Evolutionary conservation across 2,329 filamentous ascomycete genomes (phyloP).

Genomic region (Aspergillus sp.): DNA sequence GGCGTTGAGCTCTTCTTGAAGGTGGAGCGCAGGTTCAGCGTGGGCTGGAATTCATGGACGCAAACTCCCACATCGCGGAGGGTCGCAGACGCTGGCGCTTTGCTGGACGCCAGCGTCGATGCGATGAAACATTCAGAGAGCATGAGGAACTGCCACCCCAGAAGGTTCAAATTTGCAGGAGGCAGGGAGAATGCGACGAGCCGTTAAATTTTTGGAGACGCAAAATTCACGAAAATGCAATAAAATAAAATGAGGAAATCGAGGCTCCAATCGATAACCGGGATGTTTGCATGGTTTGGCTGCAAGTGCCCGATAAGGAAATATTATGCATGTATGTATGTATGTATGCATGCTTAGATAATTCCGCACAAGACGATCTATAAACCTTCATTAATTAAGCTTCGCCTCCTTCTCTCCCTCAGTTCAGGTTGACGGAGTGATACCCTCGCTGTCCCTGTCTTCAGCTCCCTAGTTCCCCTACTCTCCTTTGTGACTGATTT

Average conservation of each 20-base stretch:
- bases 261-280: conserved; percentile 23
- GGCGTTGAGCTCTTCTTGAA: conserved; percentile 93
- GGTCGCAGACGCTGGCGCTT: conserved; percentile 49
- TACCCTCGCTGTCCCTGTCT: neutral
- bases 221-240: no score
- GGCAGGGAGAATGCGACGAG: conserved; percentile 1
- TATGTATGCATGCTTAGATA: neutral
- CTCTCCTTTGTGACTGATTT: conserved; percentile 14
- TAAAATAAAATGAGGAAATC: conserved; percentile 24
- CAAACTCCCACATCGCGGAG: conserved; percentile 85
- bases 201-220: conserved; percentile 7
- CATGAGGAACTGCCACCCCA: conserved; percentile 39
- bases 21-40: conserved; percentile 69
- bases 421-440: conserved; percentile 1
- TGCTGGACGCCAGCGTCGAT: conserved; percentile 46
- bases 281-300: conserved; percentile 40
- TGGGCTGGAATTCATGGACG: conserved; percentile 77
- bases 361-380: neutral
- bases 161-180: conserved; percentile 17
- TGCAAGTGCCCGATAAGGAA: conserved; percentile 6
- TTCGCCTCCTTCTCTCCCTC: neutral
- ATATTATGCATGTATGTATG: neutral
- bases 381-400: neutral
- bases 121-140: conserved; percentile 53
- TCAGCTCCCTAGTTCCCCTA: conserved; percentile 12